A percentile compares a stretch with the other conserved stretches of the same genome.
These are phyloP conservation scores for Colletotrichum truncatum DNA, from an alignment of 2,329 filamentous ascomycete species.

Conservation along the genomic window DNA sequence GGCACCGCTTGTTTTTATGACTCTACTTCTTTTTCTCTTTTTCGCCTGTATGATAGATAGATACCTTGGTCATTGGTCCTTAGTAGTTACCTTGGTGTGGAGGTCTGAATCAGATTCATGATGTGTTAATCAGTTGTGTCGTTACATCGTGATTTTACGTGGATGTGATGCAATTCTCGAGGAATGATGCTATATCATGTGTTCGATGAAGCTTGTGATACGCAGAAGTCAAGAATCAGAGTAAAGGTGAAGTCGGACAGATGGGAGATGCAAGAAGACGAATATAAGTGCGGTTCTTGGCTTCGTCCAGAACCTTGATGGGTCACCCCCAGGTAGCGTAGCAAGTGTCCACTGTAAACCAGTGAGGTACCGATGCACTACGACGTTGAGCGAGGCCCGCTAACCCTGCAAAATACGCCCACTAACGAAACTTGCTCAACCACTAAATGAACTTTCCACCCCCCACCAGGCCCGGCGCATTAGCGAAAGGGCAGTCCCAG, in stretches of 20 bases:
- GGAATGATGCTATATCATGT: no score
- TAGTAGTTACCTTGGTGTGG: background rate
- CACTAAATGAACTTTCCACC: background rate
- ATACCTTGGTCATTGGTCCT: constrained; percentile 25
- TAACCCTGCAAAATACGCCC: background rate
- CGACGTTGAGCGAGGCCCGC: constrained; percentile 2
- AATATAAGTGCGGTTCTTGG: background rate
- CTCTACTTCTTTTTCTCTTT: constrained; percentile 8
- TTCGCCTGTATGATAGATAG: constrained; percentile 7
- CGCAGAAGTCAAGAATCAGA: no score
- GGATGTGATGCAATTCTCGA: no score
- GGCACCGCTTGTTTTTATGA: constrained; percentile 23
- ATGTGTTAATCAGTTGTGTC: no score
- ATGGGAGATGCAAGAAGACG: background rate
- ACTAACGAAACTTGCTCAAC: background rate
- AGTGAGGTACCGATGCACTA: background rate
- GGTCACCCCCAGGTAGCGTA: background rate
- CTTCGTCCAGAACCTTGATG: background rate
- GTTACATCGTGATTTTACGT: no score
- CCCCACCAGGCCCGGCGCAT: background rate
- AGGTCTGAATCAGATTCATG: background rate
- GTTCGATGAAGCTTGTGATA: no score
- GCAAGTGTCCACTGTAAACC: constrained; percentile 6
- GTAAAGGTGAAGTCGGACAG: no score
- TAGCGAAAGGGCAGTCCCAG: background rate